Conservation (phyloP, 306 rosid species). For the Arachis stenosperma region DNA sequence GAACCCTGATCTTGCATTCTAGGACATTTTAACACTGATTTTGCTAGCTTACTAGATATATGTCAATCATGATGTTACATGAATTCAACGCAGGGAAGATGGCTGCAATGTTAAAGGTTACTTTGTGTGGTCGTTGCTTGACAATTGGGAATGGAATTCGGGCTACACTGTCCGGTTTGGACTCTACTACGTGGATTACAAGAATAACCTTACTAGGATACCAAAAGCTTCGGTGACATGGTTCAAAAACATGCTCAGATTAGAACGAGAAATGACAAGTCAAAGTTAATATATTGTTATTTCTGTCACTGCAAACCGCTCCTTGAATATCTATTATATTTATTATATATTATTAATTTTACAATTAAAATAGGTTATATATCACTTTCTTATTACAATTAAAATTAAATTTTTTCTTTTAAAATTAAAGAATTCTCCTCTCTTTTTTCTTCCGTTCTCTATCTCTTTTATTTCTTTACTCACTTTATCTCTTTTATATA, state of each 20-base stretch:
- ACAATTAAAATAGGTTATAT: no score
- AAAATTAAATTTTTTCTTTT: no score
- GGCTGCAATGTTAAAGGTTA: slow-evolving; percentile 78
- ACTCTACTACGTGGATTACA: slow-evolving; percentile 84
- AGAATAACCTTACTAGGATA: slow-evolving; percentile 82
- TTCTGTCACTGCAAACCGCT: slow-evolving; percentile 25
- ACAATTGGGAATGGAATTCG: slow-evolving; percentile 96
- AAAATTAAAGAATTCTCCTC: no score
- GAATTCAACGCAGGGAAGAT: slow-evolving; percentile 63
- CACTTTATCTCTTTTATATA: no score
- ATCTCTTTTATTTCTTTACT: no score
- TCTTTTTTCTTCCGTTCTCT: no score
- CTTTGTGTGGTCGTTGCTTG: slow-evolving; percentile 94
- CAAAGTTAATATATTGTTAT: slow-evolving; percentile 40
- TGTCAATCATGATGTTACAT: slow-evolving; percentile 7
- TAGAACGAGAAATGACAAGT: slow-evolving; percentile 33
- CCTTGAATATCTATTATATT: slow-evolving; percentile 7
- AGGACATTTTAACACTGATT: no score
- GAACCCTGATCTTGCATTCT: no score
- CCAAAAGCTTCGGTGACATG: slow-evolving; percentile 82
- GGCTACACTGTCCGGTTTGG: slow-evolving; percentile 90
- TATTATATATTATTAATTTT: background rate
- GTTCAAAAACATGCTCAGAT: slow-evolving; percentile 70
- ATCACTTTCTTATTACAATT: no score
- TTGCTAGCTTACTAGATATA: background rate